Evolutionary conservation across 805 yeast species (phyloP), one percentile per base, ranked within the genome.

Genomic region (Yarrowia hollandica): DNA sequence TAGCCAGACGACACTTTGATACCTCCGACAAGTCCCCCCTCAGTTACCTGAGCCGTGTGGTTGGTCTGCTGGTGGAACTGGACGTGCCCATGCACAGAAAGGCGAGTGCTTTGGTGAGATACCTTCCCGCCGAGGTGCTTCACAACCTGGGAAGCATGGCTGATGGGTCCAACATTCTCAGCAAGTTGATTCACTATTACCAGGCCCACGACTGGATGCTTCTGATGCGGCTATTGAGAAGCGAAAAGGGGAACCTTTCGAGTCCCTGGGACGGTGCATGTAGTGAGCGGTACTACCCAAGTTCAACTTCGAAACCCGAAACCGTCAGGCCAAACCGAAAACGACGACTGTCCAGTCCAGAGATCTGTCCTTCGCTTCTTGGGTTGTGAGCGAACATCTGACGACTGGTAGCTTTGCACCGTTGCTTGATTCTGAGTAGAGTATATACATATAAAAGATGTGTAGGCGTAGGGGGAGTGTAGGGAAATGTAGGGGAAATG

Each of bases 181-280:
- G 11, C 28, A 44, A 30, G 37, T 44, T 44, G 9, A 21, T 8
- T 6, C 31, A 31, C 14, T 44, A 44, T 19, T 30, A 19, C 28
- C 54, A 44, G 54, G 26, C 35, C 11, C 35, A 30, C 19, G 54
- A 44, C 21, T 44, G 54, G 54, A 6, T 21, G 26, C 7, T 21
- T 9, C 19, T 44, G 11, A 2, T 44, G 21, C 14, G 11, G 12
- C 12, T 25, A 4, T 22, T 41, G 11, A 11, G 16, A 1, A 26
- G 9, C 23, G 48, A 26, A 16, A 41, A 26, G 33, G 33, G 5
- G 3, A 2, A 3, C 7, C 22, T 41, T n/a, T n/a, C n/a, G n/a
- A n/a, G n/a, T n/a, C n/a, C n/a, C n/a, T n/a, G n/a, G n/a, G n/a
- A n/a, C n/a, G n/a, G n/a, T n/a, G n/a, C n/a, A n/a, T n/a, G n/a